Conservation (phyloP, 345 rosid species). For the Angophora floribunda region DNA sequence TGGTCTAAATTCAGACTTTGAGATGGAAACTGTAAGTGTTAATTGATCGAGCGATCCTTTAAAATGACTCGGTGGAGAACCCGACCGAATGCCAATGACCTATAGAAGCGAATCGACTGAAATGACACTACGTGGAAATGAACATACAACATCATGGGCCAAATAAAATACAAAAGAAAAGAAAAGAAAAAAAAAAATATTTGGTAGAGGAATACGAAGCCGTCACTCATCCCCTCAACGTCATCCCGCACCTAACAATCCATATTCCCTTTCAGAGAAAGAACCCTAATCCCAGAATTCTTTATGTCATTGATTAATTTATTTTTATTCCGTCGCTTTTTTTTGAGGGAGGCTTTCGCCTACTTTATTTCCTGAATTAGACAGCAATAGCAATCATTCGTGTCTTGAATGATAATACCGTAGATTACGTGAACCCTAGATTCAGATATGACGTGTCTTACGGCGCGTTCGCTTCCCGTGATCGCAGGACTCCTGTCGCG, state of each 20-base stretch:
- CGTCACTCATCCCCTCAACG: not conserved
- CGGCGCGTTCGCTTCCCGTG: not conserved
- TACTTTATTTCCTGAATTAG: not conserved
- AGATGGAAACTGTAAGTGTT: not conserved
- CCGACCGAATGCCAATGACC: not conserved
- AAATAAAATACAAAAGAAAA: not conserved
- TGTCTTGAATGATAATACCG: not conserved
- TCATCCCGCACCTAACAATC: not conserved
- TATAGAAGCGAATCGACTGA: not conserved
- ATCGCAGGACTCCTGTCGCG: not conserved
- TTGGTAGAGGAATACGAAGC: not conserved
- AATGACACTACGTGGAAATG: not conserved
- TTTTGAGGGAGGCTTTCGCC: not conserved
- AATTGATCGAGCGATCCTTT: not conserved
- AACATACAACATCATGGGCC: not conserved
- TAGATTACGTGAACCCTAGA: not conserved
- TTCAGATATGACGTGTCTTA: not conserved
- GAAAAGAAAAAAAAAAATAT: not conserved
- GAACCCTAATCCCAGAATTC: not conserved
- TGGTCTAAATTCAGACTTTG: not conserved
- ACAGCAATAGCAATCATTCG: not conserved
- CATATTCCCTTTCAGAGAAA: not conserved
- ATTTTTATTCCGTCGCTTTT: not conserved
- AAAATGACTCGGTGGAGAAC: not conserved
- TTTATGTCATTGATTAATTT: not conserved